Evolutionary conservation across 2,329 filamentous ascomycete species (phyloP).

Genomic region (Talaromyces funiculosus): DNA sequence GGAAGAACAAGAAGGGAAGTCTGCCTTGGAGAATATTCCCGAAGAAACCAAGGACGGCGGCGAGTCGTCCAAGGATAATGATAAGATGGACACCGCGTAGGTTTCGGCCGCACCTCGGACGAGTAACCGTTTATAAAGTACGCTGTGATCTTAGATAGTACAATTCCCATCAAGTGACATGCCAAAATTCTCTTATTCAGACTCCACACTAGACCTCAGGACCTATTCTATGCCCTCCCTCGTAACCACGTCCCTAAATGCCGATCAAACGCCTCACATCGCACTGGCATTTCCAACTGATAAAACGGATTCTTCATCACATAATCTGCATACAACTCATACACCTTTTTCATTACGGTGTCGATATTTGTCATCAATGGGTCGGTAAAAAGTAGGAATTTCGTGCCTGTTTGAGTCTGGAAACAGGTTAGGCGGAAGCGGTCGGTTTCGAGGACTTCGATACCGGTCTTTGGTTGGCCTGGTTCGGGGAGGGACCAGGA

Average conservation of each 20-base stretch:
- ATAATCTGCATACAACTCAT: conserved; percentile 92
- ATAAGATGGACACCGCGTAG: conserved; percentile 90
- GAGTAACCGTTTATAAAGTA: conserved; percentile 1
- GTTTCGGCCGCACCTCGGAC: conserved; percentile 10
- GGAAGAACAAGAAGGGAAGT: conserved; percentile 66
- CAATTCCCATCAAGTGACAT: conserved; percentile 6
- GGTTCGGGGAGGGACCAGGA: conserved; percentile 28
- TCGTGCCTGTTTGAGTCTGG: conserved; percentile 86
- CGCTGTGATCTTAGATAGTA: conserved; percentile 21
- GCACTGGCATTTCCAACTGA: conserved; percentile 92
- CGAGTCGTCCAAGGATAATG: conserved; percentile 41
- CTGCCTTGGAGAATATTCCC: conserved; percentile 72
- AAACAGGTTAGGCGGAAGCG: conserved; percentile 96
- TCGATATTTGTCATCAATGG: conserved; percentile 80
- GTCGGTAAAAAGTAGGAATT: conserved; percentile 94
- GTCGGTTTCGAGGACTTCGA: conserved; percentile 89
- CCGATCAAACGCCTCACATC: conserved; percentile 91
- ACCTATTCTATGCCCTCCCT: conserved; percentile 38
- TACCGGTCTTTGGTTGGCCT: conserved; percentile 50
- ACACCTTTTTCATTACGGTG: conserved; percentile 73
- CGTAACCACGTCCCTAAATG: conserved; percentile 76
- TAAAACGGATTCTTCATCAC: conserved; percentile 99
- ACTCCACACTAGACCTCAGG: not conserved
- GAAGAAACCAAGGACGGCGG: conserved; percentile 59
- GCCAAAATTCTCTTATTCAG: not conserved